A percentile compares a stretch with the other conserved stretches of the same genome.
phyloP scores from a whole-genome alignment of 768 basidiomycete genomes.

The Mycena belliarum region DNA sequence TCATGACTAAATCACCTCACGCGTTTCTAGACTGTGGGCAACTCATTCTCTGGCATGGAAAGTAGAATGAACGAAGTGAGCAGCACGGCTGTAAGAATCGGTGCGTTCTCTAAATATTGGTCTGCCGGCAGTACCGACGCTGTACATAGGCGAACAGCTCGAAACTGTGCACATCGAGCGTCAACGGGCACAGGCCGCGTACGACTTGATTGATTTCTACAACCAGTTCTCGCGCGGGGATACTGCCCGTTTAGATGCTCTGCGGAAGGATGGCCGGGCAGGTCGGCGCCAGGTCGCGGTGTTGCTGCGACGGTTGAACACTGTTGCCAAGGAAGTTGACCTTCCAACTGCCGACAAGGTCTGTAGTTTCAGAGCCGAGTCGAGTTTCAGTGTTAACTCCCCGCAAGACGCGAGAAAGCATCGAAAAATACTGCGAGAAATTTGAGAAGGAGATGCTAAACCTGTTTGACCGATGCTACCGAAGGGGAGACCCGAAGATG shows the following conservation, averaged over 20 bases:
- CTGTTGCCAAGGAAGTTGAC: constrained; percentile 92
- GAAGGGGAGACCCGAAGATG: constrained; percentile 97
- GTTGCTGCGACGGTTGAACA: constrained; percentile 79
- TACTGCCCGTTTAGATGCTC: constrained; percentile 67
- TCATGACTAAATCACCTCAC: background rate
- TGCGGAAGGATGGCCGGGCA: constrained; percentile 86
- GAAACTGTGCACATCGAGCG: constrained; percentile 92
- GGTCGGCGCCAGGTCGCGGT: constrained; percentile 89
- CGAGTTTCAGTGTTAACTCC: background rate
- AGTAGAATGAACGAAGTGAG: constrained; percentile 90
- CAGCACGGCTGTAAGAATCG: constrained; percentile 91
- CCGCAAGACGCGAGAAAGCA: constrained; percentile 78
- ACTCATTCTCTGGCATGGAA: constrained; percentile 89
- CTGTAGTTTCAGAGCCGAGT: constrained; percentile 17
- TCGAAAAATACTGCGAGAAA: constrained; percentile 97
- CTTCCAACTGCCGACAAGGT: constrained; percentile 82
- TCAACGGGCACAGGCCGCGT: constrained; percentile 90
- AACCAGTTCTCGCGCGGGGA: constrained; percentile 88
- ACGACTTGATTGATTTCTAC: constrained; percentile 91
- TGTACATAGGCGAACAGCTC: constrained; percentile 79
- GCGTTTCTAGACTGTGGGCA: constrained; percentile 70
- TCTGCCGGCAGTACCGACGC: constrained; percentile 1
- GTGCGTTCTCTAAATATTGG: constrained; percentile 39
- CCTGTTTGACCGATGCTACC: constrained; percentile 93
- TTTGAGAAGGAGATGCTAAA: constrained; percentile 99